Evolutionary conservation across 306 rosid genomes (phyloP).

Genomic region (Cicer yamashitae): DNA sequence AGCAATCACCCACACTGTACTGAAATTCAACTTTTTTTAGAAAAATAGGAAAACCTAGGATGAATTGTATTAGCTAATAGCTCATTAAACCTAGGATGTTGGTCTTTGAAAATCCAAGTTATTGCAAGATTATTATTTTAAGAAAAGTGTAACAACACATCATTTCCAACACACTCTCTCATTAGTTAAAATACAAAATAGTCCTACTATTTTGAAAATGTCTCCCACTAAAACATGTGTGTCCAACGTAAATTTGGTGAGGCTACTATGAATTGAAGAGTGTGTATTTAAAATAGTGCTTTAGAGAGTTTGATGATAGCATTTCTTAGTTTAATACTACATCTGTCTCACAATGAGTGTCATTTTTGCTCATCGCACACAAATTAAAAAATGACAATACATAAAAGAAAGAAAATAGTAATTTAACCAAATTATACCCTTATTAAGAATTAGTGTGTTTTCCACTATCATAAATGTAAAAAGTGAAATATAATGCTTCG

Average conservation of each 20-base stretch:
- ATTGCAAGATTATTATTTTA: neutral
- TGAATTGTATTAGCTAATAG: neutral
- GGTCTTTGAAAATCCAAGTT: slow-evolving; percentile 8
- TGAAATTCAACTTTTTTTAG: neutral
- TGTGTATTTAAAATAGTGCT: neutral
- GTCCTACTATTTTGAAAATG: neutral
- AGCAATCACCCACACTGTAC: neutral
- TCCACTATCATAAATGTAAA: no score
- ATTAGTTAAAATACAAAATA: neutral
- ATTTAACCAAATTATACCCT: no score
- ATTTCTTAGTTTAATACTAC: neutral
- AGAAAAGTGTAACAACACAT: neutral
- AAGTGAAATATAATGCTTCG: no score
- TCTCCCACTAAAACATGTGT: neutral
- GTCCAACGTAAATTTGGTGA: neutral
- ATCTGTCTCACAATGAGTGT: no score
- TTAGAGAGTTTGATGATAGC: neutral
- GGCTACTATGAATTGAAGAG: neutral
- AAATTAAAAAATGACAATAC: no score
- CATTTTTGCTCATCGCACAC: no score
- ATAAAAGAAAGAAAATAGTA: no score
- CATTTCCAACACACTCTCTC: neutral
- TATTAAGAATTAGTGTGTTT: no score
- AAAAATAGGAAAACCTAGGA: neutral
- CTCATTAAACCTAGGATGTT: neutral